Evolutionary conservation across 345 rosid genomes (phyloP).

Genomic region (Stellera chamaejasme): DNA sequence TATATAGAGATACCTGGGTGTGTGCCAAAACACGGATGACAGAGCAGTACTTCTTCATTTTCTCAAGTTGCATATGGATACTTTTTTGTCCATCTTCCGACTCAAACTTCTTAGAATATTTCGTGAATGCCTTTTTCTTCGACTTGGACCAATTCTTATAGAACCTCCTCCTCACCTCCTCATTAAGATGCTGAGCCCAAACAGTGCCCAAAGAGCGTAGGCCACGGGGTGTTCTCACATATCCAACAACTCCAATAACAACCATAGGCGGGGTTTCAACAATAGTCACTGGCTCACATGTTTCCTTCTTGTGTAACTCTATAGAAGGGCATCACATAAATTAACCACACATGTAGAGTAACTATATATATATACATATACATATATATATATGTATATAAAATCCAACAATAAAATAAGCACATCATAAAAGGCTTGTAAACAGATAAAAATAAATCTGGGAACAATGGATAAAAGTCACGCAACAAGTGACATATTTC

Average conservation of each 20-base stretch:
- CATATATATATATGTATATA: no score
- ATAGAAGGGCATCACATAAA: conserved; percentile 2
- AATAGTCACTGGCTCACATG: conserved; percentile 82
- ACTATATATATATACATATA: no score
- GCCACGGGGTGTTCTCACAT: conserved; percentile 74
- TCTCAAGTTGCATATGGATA: conserved; percentile 59
- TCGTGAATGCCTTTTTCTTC: conserved; percentile 83
- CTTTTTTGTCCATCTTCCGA: conserved; percentile 70
- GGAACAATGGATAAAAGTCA: not conserved
- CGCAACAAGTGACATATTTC: not conserved
- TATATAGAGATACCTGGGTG: conserved; percentile 40
- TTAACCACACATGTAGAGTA: not conserved
- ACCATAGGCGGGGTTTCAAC: conserved; percentile 93
- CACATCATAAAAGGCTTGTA: no score
- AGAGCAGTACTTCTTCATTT: conserved; percentile 73
- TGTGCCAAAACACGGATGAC: conserved; percentile 86
- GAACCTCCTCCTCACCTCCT: conserved; percentile 79
- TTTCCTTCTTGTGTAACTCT: conserved; percentile 97
- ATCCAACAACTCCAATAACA: conserved; percentile 86
- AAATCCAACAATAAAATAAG: no score
- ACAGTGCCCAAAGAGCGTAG: conserved; percentile 70
- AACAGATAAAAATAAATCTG: not conserved
- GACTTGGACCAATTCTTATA: conserved; percentile 91
- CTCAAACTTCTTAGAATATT: conserved; percentile 53
- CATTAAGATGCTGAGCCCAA: conserved; percentile 90